A percentile compares a stretch with the other conserved stretches of the same genome.
Evolutionary conservation across 306 rosid species (phyloP).

Genomic region (Begonia masoniana): DNA sequence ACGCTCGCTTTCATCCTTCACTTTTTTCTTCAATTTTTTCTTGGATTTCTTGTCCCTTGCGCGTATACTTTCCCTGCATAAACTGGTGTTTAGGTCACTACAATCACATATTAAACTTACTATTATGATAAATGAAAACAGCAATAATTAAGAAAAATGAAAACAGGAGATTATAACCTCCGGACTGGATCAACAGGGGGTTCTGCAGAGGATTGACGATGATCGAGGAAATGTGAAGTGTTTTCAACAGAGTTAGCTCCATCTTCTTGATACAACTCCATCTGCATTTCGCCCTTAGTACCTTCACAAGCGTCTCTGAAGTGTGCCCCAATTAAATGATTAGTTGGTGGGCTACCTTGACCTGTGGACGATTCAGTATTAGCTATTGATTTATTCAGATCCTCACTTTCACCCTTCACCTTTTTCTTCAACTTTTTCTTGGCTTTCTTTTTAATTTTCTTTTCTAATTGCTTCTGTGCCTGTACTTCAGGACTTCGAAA

Average conservation of each 20-base stretch:
- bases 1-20: constrained; percentile 8
- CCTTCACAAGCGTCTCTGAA: constrained; percentile 10
- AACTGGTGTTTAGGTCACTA: no score
- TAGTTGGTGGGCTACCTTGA: constrained; percentile 9
- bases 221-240: not conserved
- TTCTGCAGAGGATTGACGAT: no score
- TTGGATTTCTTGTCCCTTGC: constrained; percentile 1
- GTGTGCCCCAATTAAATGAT: constrained; percentile 14
- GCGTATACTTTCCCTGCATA: no score
- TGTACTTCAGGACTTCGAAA: constrained; percentile 1
- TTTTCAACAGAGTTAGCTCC: constrained; percentile 14
- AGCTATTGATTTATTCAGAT: not conserved
- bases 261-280: constrained; percentile 12
- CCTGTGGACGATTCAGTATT: not conserved
- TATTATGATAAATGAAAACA: no score
- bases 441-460: constrained; percentile 5
- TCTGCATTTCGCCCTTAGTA: constrained; percentile 4
- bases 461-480: not conserved
- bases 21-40: constrained; percentile 3
- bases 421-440: constrained; percentile 3
- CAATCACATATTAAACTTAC: no score
- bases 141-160: no score
- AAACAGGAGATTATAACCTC: no score
- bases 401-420: constrained; percentile 10
- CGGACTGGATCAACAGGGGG: no score